A percentile compares a stretch with the other conserved stretches of the same genome.
Evolutionary conservation across 345 rosid genomes (phyloP).

Genomic region (Eucalyptus urophylla): DNA sequence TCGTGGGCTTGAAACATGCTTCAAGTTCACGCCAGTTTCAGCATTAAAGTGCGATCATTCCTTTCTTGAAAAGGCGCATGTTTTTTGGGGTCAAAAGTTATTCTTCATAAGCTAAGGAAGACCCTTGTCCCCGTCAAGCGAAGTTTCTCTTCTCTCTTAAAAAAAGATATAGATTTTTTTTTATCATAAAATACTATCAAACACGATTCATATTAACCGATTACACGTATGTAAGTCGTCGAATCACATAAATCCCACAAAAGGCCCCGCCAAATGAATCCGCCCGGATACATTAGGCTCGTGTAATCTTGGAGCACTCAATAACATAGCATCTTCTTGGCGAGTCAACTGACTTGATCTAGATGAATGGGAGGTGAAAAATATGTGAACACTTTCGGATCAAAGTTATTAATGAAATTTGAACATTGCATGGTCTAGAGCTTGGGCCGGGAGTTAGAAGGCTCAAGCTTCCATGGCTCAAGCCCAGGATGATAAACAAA

Average conservation of each 20-base stretch:
- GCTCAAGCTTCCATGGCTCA: neutral
- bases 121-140: neutral
- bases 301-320: neutral
- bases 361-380: neutral
- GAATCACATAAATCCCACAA: neutral
- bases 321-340: neutral
- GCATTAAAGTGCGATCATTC: neutral
- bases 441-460: neutral
- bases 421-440: neutral
- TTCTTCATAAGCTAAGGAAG: neutral
- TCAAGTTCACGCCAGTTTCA: neutral
- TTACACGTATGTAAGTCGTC: accelerated
- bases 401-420: too few species aligned
- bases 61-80: neutral
- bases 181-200: neutral
- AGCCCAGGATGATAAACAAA: neutral
- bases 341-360: neutral
- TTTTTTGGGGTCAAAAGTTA: neutral
- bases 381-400: neutral
- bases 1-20: neutral
- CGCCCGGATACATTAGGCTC: neutral
- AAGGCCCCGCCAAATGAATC: neutral
- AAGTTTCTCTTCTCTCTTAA: neutral
- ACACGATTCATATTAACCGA: neutral
- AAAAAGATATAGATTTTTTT: neutral